These are phyloP conservation scores for Phytophthora multivora DNA, from an alignment of 352 stramenopile genomes.

Conservation along the genomic window DNA sequence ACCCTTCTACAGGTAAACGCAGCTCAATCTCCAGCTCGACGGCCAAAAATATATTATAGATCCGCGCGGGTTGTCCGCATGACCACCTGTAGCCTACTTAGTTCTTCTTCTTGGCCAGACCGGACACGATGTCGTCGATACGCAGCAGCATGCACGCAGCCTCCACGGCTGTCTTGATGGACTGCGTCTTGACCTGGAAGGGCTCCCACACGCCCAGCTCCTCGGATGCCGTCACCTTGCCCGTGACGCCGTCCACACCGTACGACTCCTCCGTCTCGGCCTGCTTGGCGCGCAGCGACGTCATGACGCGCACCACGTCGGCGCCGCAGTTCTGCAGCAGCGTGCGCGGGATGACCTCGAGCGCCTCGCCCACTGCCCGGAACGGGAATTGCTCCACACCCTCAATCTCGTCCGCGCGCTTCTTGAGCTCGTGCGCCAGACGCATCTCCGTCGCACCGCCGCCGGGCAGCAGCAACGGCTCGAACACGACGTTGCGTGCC, in stretches of 20 bases:
- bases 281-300: constrained; percentile 95
- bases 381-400: constrained; percentile 98
- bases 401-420: constrained; percentile 91
- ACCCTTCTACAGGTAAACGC: constrained; percentile 24
- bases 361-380: constrained; percentile 95
- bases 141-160: constrained; percentile 97
- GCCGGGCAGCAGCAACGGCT: constrained; percentile 96
- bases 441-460: constrained; percentile 99
- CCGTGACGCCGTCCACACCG: constrained; percentile 85
- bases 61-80: constrained; percentile 15
- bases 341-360: constrained; percentile 99
- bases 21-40: constrained; percentile 45
- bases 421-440: constrained; percentile 94
- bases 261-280: constrained; percentile 78
- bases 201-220: constrained; percentile 98
- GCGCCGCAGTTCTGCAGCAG: constrained; percentile 99
- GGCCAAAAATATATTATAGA: constrained; percentile 78
- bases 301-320: constrained; percentile 98
- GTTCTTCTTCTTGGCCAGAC: constrained; percentile 96
- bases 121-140: constrained; percentile 99
- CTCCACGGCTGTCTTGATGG: constrained; percentile 99
- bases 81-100: constrained; percentile 30
- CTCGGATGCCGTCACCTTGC: constrained; percentile 94
- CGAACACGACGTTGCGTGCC: constrained; percentile 98
- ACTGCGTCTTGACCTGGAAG: constrained; percentile 99